These are phyloP conservation scores for Neurospora sp. DNA, from an alignment of 495 filamentous ascomycete genomes.

Conservation along the genomic window DNA sequence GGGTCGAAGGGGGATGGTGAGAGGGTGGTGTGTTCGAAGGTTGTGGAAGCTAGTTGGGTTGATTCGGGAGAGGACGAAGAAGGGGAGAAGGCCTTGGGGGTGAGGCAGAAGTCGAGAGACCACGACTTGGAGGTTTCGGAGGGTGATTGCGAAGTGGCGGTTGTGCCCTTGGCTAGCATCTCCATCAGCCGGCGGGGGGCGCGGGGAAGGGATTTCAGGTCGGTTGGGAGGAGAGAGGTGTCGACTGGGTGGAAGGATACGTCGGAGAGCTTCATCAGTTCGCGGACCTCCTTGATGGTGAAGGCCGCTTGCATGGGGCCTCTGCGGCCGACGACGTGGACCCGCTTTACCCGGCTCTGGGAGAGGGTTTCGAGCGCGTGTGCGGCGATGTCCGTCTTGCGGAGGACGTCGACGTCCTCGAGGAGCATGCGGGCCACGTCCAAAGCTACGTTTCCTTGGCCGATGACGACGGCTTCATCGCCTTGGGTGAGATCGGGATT, in stretches of 20 bases:
- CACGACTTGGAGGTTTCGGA: constrained; percentile 48
- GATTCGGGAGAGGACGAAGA: constrained; percentile 27
- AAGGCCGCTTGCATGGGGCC: constrained; percentile 89
- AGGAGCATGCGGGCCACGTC: constrained; percentile 88
- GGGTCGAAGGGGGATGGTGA: constrained; percentile 35
- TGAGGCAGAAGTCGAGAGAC: constrained; percentile 74
- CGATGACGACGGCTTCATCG: constrained; percentile 81
- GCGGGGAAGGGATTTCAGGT: constrained; percentile 55
- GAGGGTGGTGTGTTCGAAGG: constrained; percentile 54
- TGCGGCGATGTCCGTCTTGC: constrained; percentile 79
- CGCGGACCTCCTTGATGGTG: constrained; percentile 86
- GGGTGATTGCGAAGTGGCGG: constrained; percentile 9
- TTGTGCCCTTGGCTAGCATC: constrained; percentile 59
- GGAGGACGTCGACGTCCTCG: constrained; percentile 56
- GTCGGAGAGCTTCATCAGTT: constrained; percentile 66
- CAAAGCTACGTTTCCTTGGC: constrained; percentile 91
- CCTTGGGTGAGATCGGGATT: constrained; percentile 65
- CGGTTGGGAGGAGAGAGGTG: constrained; percentile 50
- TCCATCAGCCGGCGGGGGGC: constrained; percentile 68
- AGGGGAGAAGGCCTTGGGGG: constrained; percentile 58
- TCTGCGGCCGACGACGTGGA: constrained; percentile 76
- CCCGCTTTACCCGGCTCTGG: constrained; percentile 65
- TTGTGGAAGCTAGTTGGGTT: constrained; percentile 42
- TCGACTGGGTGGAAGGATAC: constrained; percentile 66
- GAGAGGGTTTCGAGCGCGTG: constrained; percentile 65